A percentile compares a stretch with the other conserved stretches of the same genome.
phyloP scores from a whole-genome alignment of 2,329 filamentous ascomycete species.

The Talaromyces sp. region DNA sequence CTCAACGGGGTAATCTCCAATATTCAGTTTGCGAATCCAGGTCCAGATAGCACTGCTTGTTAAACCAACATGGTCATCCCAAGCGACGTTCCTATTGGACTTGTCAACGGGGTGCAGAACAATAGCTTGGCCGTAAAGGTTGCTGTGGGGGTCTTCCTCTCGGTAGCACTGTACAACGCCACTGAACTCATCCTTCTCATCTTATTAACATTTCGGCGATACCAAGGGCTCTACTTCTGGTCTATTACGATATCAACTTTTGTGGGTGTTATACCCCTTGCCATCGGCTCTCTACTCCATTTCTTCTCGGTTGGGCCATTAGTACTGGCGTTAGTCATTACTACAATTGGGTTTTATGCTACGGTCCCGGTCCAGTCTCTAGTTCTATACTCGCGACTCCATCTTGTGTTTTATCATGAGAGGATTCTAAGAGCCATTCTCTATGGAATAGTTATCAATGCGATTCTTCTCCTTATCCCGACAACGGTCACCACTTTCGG shows the following conservation, averaged over 20 bases:
- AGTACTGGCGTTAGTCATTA: conserved; percentile 25
- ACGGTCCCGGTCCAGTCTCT: conserved; percentile 54
- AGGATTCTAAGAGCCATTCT: conserved; percentile 41
- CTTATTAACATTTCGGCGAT: conserved; percentile 20
- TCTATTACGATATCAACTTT: conserved; percentile 21
- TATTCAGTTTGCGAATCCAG: not conserved
- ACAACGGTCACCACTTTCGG: conserved; percentile 49
- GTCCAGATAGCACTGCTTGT: not conserved
- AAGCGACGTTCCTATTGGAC: not conserved
- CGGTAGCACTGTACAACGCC: conserved; percentile 41
- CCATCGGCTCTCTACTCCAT: conserved; percentile 28
- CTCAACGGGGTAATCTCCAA: not conserved
- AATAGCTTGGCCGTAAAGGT: not conserved
- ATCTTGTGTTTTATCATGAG: conserved; percentile 47
- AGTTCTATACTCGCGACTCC: conserved; percentile 53
- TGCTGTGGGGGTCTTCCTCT: conserved; percentile 10
- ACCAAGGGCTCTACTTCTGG: conserved; percentile 27
- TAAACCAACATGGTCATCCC: not conserved
- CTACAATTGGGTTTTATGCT: conserved; percentile 45
- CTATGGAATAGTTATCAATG: conserved; percentile 48
- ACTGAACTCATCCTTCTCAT: conserved; percentile 23
- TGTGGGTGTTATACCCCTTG: conserved; percentile 17
- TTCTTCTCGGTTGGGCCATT: conserved; percentile 19
- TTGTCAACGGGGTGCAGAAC: not conserved
- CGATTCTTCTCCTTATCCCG: not conserved